These are phyloP conservation scores for Camelina sativa DNA, from an alignment of 345 rosid species.

Conservation along the genomic window DNA sequence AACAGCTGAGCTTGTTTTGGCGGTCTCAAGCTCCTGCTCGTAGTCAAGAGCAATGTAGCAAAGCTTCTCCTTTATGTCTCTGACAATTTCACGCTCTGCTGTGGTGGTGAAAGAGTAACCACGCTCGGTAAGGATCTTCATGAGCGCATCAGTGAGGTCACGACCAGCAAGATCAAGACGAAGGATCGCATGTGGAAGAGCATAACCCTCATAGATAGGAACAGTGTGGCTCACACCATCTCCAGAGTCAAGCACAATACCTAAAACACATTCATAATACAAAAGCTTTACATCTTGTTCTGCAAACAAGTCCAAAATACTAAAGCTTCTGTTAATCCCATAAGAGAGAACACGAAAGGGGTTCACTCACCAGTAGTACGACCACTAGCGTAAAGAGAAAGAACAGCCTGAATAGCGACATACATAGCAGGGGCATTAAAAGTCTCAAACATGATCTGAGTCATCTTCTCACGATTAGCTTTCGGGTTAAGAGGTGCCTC, in stretches of 20 bases:
- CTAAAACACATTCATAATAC: conserved; percentile 41
- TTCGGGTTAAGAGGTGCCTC: conserved; percentile 98
- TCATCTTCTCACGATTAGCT: conserved; percentile 98
- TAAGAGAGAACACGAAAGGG: not conserved
- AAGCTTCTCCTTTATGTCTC: conserved; percentile 95
- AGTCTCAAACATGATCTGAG: conserved; percentile 95
- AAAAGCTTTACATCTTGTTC: not conserved
- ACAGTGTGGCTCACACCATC: conserved; percentile 97
- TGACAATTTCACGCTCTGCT: conserved; percentile 95
- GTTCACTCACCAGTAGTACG: conserved; percentile 84
- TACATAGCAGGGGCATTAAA: conserved; percentile 93
- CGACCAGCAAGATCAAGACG: conserved; percentile 95
- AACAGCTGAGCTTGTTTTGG: conserved; percentile 81
- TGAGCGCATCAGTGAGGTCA: conserved; percentile 82
- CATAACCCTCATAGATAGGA: conserved; percentile 88
- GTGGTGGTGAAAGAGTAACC: conserved; percentile 96
- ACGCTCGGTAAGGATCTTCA: conserved; percentile 95
- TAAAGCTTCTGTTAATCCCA: conserved; percentile 12
- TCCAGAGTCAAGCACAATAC: conserved; percentile 93
- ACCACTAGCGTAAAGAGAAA: conserved; percentile 94
- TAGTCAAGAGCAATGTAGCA: conserved; percentile 90
- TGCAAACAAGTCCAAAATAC: not conserved
- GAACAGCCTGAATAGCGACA: conserved; percentile 94
- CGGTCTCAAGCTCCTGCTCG: conserved; percentile 91
- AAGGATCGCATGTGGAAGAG: conserved; percentile 87